phyloP scores from a whole-genome alignment of 768 basidiomycete species.

The Lanmaoa pseudosensibilis region DNA sequence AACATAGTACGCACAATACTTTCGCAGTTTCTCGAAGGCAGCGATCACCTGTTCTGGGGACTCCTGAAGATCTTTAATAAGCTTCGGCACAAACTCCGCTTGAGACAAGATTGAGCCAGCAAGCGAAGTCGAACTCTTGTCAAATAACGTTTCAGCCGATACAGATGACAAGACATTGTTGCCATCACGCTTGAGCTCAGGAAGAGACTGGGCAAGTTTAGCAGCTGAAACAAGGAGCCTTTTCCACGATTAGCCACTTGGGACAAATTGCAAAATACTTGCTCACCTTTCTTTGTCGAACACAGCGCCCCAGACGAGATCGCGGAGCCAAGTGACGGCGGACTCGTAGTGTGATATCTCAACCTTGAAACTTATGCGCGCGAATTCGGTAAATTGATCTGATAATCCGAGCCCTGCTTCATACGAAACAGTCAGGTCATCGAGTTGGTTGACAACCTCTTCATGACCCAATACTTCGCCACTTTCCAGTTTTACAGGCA shows the following conservation, averaged over 20 bases:
- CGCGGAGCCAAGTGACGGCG: conserved; percentile 83
- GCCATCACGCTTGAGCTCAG: conserved; percentile 89
- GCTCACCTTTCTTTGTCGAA: conserved; percentile 78
- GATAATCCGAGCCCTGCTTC: conserved; percentile 66
- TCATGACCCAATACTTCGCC: conserved; percentile 80
- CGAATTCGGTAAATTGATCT: conserved; percentile 67
- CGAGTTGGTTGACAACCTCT: conserved; percentile 86
- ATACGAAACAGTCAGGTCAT: conserved; percentile 89
- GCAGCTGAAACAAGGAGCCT: conserved; percentile 84
- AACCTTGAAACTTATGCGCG: conserved; percentile 81
- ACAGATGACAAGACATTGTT: conserved; percentile 74
- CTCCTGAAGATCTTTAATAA: conserved; percentile 70
- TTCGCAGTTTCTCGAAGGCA: conserved; percentile 74
- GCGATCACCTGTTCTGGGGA: conserved; percentile 69
- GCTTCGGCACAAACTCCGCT: conserved; percentile 74
- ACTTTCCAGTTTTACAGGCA: conserved; percentile 70
- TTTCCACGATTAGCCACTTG: conserved; percentile 6
- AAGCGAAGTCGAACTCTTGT: conserved; percentile 67
- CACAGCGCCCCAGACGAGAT: conserved; percentile 71
- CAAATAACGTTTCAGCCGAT: conserved; percentile 63
- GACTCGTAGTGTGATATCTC: conserved; percentile 76
- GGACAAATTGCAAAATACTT: neutral
- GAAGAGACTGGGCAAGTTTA: conserved; percentile 87
- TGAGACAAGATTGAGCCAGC: conserved; percentile 69
- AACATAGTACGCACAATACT: conserved; percentile 49